Percentiles rank a stretch among this genome's conserved stretches.
phyloP scores from a whole-genome alignment of 1,284 basidiomycete genomes.

The Schizophyllum amplum region DNA sequence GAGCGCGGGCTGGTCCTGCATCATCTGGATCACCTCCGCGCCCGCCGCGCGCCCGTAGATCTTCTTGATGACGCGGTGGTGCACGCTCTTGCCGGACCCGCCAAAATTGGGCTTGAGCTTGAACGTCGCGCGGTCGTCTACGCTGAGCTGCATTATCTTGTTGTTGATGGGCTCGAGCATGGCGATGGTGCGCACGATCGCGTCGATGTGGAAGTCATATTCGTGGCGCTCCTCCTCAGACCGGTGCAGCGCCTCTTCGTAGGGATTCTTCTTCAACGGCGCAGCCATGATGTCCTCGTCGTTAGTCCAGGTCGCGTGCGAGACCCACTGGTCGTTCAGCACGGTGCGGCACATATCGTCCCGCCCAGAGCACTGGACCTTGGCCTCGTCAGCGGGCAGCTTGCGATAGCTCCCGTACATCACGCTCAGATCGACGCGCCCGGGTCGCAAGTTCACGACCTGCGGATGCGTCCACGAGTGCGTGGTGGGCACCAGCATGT shows the following conservation, averaged over 20 bases:
- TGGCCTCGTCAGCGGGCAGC: constrained; percentile 75
- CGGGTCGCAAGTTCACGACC: constrained; percentile 38
- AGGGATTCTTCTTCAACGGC: constrained; percentile 85
- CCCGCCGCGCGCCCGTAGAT: constrained; percentile 90
- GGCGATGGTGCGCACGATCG: constrained; percentile 88
- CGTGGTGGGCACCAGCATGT: constrained; percentile 36
- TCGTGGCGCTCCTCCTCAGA: constrained; percentile 98
- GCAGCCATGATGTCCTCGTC: constrained; percentile 89
- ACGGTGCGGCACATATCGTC: constrained; percentile 97
- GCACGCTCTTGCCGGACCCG: constrained; percentile 86
- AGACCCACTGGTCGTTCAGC: constrained; percentile 95
- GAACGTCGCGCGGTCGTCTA: constrained; percentile 78
- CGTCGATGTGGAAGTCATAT: constrained; percentile 98
- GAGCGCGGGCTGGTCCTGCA: constrained; percentile 91
- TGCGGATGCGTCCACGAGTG: constrained; percentile 33
- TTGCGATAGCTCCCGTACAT: constrained; percentile 85
- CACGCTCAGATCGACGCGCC: constrained; percentile 49
- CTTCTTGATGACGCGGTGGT: constrained; percentile 94
- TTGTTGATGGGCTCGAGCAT: constrained; percentile 90
- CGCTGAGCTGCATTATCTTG: constrained; percentile 77
- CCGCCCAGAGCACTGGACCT: constrained; percentile 86
- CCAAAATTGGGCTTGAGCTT: constrained; percentile 89
- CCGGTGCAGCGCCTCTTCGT: constrained; percentile 95
- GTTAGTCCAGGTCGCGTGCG: constrained; percentile 91
- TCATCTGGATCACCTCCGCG: constrained; percentile 80